A percentile compares a stretch with the other conserved stretches of the same genome.
Conservation (phyloP, 306 rosid genomes). For the Oxytropis ochrocephala region DNA sequence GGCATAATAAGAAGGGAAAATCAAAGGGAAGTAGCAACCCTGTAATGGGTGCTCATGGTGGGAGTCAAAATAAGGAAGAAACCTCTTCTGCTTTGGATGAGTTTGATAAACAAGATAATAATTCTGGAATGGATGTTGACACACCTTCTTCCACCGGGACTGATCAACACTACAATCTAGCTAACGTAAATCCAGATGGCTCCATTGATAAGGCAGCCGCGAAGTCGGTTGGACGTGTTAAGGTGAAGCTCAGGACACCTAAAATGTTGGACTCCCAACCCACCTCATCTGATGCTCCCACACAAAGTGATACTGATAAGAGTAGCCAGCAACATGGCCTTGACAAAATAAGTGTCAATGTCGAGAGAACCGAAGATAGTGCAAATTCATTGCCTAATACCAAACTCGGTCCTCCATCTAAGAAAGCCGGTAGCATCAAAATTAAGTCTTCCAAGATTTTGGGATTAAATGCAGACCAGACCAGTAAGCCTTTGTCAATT, state of each 20-base stretch:
- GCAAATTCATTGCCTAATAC: constrained; percentile 56
- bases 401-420: constrained; percentile 30
- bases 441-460: constrained; percentile 65
- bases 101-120: constrained; percentile 36
- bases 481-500: constrained; percentile 19
- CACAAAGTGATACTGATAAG: constrained; percentile 82
- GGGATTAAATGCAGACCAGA: constrained; percentile 45
- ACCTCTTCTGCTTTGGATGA: constrained; percentile 55
- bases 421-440: constrained; percentile 65
- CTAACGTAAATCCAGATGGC: constrained; percentile 58
- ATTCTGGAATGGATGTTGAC: constrained; percentile 69
- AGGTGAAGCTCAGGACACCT: constrained; percentile 75
- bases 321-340: constrained; percentile 68
- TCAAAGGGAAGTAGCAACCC: constrained; percentile 28
- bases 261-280: constrained; percentile 59
- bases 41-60: constrained; percentile 23
- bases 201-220: constrained; percentile 41
- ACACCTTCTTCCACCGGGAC: constrained; percentile 81
- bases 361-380: constrained; percentile 70
- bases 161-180: constrained; percentile 57
- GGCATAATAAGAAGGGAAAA: constrained; percentile 71
- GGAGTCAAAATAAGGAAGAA: constrained; percentile 27
- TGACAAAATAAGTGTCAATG: constrained; percentile 39
- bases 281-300: constrained; percentile 63
- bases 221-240: constrained; percentile 70